Percentiles rank a stretch among this genome's conserved stretches.
Conservation (phyloP, 192 early-diverging fungal genomes). For the Jimgerdemannia lactiflua region DNA sequence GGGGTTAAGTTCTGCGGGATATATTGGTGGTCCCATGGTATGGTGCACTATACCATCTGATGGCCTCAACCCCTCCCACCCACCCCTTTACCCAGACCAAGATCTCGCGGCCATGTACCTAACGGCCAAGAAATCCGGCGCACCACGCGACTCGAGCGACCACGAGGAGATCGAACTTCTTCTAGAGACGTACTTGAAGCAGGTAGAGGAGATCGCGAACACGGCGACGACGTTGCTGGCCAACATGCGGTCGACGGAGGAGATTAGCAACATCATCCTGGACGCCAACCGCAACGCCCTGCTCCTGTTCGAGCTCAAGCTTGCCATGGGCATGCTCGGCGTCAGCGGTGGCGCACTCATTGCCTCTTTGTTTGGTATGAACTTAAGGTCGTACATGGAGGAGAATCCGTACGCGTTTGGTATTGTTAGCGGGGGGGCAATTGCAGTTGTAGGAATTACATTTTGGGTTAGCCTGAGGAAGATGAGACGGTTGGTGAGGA, state of each 20-base stretch:
- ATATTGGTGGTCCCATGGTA: background rate
- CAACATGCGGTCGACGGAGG: slow-evolving; percentile 77
- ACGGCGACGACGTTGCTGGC: slow-evolving; percentile 63
- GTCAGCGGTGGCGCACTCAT: slow-evolving; percentile 68
- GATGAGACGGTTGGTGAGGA: background rate
- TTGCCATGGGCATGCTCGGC: slow-evolving; percentile 77
- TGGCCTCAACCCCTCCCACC: background rate
- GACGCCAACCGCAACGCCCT: slow-evolving; percentile 85
- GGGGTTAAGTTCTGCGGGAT: background rate
- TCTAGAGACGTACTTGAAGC: slow-evolving; percentile 86
- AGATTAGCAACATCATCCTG: slow-evolving; percentile 81
- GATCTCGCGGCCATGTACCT: slow-evolving; percentile 90
- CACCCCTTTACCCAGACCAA: slow-evolving; percentile 55
- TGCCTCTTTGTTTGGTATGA: slow-evolving; percentile 88
- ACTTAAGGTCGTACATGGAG: slow-evolving; percentile 76
- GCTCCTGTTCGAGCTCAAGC: slow-evolving; percentile 77
- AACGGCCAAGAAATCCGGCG: slow-evolving; percentile 69
- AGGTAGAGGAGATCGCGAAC: slow-evolving; percentile 81
- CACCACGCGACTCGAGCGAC: slow-evolving; percentile 52
- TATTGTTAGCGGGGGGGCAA: slow-evolving; percentile 49
- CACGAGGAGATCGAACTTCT: slow-evolving; percentile 91
- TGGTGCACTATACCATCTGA: no score
- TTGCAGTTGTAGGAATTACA: slow-evolving; percentile 23
- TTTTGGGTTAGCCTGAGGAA: background rate
- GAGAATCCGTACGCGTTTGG: slow-evolving; percentile 65